Evolutionary conservation across 2,329 filamentous ascomycete species (phyloP).

Genomic region (Tolypocladium tundrense): DNA sequence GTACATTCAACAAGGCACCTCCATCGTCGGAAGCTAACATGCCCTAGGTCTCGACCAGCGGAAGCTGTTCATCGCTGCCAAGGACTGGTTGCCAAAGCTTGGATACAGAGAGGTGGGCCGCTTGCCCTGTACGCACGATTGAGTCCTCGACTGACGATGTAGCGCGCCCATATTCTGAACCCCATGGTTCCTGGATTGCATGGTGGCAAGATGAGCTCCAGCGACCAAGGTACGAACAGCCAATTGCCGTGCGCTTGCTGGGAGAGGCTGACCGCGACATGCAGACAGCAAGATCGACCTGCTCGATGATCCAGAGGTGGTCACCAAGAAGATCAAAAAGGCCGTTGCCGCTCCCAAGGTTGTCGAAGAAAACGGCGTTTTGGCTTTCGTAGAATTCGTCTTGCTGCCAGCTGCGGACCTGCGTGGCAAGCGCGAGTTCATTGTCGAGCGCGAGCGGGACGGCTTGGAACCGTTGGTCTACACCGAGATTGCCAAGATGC

Average conservation of each 20-base stretch:
- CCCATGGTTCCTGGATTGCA: constrained; percentile 84
- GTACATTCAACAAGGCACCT: no score
- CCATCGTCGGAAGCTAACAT: neutral
- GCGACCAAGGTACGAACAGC: constrained; percentile 43
- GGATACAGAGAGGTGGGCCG: constrained; percentile 58
- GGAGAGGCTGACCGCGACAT: constrained; percentile 5
- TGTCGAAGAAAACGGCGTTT: constrained; percentile 75
- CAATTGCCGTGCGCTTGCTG: neutral
- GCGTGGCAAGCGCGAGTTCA: constrained; percentile 51
- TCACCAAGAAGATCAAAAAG: constrained; percentile 79
- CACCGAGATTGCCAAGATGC: constrained; percentile 61
- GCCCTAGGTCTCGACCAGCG: constrained; percentile 58
- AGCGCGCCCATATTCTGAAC: constrained; percentile 35
- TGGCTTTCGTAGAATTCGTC: constrained; percentile 80
- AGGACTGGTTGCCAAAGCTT: constrained; percentile 74
- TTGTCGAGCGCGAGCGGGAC: constrained; percentile 55
- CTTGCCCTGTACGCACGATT: no score
- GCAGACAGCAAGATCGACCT: constrained; percentile 82
- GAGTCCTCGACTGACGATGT: neutral
- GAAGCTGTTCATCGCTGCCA: constrained; percentile 80
- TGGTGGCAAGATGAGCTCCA: constrained; percentile 80
- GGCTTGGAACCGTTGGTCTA: constrained; percentile 67
- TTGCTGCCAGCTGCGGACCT: constrained; percentile 69
- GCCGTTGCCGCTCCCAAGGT: constrained; percentile 67
- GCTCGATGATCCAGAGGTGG: constrained; percentile 65